Conservation (phyloP, 2,329 filamentous ascomycete species). For the Fusarium udum region DNA sequence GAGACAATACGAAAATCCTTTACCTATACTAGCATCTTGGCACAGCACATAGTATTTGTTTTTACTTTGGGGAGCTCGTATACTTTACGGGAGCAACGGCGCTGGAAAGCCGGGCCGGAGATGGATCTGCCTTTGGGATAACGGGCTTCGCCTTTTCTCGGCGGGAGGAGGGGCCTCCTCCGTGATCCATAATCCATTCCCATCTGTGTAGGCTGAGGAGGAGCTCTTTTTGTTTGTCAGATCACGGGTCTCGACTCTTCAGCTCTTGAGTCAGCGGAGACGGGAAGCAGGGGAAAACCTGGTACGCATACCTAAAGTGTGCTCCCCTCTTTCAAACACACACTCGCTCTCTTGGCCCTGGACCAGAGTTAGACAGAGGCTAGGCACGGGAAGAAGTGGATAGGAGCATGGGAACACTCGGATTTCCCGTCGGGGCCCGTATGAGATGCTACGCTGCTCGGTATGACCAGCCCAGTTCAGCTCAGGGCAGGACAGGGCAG, state of each 20-base stretch:
- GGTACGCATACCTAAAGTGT: background rate
- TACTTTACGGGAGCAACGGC: background rate
- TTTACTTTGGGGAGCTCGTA: background rate
- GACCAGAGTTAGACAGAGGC: background rate
- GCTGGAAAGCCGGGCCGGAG: conserved; percentile 1
- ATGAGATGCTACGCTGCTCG: background rate
- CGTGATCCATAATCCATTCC: background rate
- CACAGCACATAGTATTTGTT: background rate
- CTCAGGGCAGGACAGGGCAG: background rate
- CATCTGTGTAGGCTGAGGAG: background rate
- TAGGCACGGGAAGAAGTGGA: conserved; percentile 38
- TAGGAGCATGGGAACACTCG: conserved; percentile 14
- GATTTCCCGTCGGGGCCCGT: background rate
- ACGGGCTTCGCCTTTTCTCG: background rate
- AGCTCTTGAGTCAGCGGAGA: background rate
- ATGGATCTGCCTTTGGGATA: background rate
- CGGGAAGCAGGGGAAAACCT: conserved; percentile 17
- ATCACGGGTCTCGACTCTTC: background rate
- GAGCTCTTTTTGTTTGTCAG: background rate
- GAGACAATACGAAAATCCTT: conserved; percentile 9
- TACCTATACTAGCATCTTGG: conserved; percentile 5
- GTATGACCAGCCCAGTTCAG: conserved; percentile 3
- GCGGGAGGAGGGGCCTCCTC: background rate
- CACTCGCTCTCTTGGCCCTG: background rate
- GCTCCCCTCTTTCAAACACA: background rate